Conservation (phyloP, 1,284 basidiomycete genomes). For the Chalciporus piperatoides region DNA sequence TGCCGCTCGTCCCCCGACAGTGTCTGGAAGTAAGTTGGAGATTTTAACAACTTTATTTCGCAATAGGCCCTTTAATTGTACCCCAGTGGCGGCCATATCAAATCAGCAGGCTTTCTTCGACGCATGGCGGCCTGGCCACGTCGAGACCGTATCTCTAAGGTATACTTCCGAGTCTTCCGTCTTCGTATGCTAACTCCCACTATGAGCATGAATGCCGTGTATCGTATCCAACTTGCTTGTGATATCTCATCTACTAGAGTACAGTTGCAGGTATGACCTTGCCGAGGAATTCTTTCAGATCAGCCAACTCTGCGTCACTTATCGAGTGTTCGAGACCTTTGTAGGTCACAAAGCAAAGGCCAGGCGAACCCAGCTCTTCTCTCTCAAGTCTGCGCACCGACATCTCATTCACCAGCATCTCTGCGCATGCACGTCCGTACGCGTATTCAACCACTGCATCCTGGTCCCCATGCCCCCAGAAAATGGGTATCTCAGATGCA, state of each 20-base stretch:
- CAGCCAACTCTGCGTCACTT: constrained; percentile 49
- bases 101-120: background rate
- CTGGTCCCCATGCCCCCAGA: constrained; percentile 77
- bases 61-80: background rate
- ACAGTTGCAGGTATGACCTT: constrained; percentile 37
- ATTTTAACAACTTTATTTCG: background rate
- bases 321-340: constrained; percentile 58
- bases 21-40: background rate
- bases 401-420: constrained; percentile 49
- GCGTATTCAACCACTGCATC: constrained; percentile 66
- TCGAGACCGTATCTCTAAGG: background rate
- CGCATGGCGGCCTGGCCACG: background rate
- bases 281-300: constrained; percentile 57
- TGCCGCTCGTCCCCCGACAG: background rate
- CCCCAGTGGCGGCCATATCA: background rate
- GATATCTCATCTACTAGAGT: background rate
- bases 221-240: background rate
- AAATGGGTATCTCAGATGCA: constrained; percentile 54
- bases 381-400: background rate
- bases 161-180: background rate
- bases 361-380: constrained; percentile 20
- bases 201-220: too few species aligned
- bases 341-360: constrained; percentile 55
- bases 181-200: background rate
- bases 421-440: constrained; percentile 48